These are phyloP conservation scores for Rhexocercosporidium sp. DNA, from an alignment of 2,329 filamentous ascomycete species.

Conservation along the genomic window DNA sequence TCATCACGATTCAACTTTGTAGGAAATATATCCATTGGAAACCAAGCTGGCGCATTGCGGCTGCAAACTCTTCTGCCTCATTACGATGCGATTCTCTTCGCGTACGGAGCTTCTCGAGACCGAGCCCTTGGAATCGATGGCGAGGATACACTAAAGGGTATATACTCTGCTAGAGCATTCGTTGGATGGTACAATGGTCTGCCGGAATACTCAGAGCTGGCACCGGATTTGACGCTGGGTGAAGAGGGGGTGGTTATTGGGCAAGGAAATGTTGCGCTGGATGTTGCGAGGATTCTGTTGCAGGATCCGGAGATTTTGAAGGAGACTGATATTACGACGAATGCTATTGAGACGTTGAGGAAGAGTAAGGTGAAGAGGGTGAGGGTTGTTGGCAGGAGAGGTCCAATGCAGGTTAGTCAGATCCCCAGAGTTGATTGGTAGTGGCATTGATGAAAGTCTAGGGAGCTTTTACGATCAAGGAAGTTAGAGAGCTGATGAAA, in stretches of 20 bases:
- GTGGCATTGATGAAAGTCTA: conserved; percentile 43
- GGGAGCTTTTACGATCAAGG: conserved; percentile 95
- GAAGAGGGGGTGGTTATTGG: conserved; percentile 89
- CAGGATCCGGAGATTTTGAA: conserved; percentile 74
- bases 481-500: conserved; percentile 85
- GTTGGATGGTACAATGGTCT: conserved; percentile 99
- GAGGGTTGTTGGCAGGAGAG: conserved; percentile 85
- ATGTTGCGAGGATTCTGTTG: conserved; percentile 88
- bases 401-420: conserved; percentile 76
- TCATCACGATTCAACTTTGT: conserved; percentile 87
- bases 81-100: conserved; percentile 91
- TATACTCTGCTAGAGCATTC: conserved; percentile 89
- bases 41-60: conserved; percentile 57
- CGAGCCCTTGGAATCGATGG: conserved; percentile 79
- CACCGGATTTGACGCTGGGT: conserved; percentile 74
- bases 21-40: conserved; percentile 85
- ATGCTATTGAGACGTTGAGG: conserved; percentile 76
- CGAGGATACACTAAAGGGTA: conserved; percentile 72
- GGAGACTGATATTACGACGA: conserved; percentile 87
- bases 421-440: background rate
- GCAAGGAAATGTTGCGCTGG: conserved; percentile 94
- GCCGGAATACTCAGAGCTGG: conserved; percentile 75
- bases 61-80: conserved; percentile 74
- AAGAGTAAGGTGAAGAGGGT: conserved; percentile 79
- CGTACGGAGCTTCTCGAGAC: conserved; percentile 90